Evolutionary conservation across 306 rosid genomes (phyloP), one percentile per base, ranked within the genome.

Genomic region (Rubus idaeus): DNA sequence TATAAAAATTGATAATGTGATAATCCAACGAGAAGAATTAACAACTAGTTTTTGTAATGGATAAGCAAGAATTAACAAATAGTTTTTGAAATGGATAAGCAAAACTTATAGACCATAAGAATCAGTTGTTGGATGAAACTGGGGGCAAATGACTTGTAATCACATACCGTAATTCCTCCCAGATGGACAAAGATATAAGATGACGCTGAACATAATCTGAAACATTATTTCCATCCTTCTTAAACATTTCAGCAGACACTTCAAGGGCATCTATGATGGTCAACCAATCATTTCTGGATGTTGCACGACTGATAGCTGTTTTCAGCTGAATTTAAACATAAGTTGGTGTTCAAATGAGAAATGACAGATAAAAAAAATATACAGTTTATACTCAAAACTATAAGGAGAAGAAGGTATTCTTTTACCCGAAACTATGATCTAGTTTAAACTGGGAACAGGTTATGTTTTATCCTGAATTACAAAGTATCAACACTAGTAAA

Each of bases 241-340:
- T 95, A 79, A 77, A 89, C 93, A 92, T 89, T 77, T 92, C 97
- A 75, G 97, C 94, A 55, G 97, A 95, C 75, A 95, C 99, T 87
- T 92, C 99, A 87, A 92, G 94, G 78, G 97, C 99, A 82, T 95
- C 99, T 86, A 97, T 92, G 78, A 95, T 74, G 45, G 97, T 95
- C 82, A 77, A 23, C 82, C 83, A 53, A 86, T 95, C 99, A 86
- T 89, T 92, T 39, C 96, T 90, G 30, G 96, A 88, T 11, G 96
- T 92, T 82, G 99, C 99, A 62, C 97, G 93, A 75, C 83, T 87
- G 79, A 95, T 91, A 76, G 97, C 99, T 70, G 94, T 92, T 88
- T 95, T 95, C 69, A 95, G 99, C 99, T 92, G 89, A 83, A 77
- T 70, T 80, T 23, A 72, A 62, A 68, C 42, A 85, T 21, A 79